phyloP scores from a whole-genome alignment of 2,329 filamentous ascomycete genomes.

The Alternaria solani region DNA sequence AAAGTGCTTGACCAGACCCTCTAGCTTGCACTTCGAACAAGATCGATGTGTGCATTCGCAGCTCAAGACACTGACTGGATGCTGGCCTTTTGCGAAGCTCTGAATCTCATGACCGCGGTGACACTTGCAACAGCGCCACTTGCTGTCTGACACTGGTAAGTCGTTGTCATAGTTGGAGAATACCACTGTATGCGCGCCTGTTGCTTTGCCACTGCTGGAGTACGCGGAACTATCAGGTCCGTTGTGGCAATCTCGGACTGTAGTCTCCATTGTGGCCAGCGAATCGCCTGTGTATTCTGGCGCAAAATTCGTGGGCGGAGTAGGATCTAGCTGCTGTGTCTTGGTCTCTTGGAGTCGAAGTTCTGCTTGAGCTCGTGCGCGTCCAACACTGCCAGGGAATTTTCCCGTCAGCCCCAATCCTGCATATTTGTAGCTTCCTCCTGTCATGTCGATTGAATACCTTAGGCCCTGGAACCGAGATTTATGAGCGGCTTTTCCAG shows the following conservation, averaged over 20 bases:
- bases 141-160: constrained; percentile 4
- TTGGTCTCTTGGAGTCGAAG: background rate
- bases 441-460: background rate
- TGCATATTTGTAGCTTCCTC: constrained; percentile 4
- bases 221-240: background rate
- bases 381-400: constrained; percentile 10
- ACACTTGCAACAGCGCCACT: constrained; percentile 24
- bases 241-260: background rate
- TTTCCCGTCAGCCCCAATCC: constrained; percentile 4
- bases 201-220: background rate
- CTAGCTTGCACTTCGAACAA: constrained; percentile 32
- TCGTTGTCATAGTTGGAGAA: background rate
- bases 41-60: constrained; percentile 38
- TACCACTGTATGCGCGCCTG: background rate
- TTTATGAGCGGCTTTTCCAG: background rate
- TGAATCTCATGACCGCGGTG: constrained; percentile 10
- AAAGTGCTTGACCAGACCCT: constrained; percentile 31
- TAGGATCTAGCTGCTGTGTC: background rate
- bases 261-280: background rate
- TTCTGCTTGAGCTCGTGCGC: constrained; percentile 7
- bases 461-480: background rate
- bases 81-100: constrained; percentile 14
- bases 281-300: background rate
- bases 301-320: background rate
- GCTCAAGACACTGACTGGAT: constrained; percentile 28